Evolutionary conservation across 257 asterid species (phyloP).

Genomic region (Galeopsis tetrahit): DNA sequence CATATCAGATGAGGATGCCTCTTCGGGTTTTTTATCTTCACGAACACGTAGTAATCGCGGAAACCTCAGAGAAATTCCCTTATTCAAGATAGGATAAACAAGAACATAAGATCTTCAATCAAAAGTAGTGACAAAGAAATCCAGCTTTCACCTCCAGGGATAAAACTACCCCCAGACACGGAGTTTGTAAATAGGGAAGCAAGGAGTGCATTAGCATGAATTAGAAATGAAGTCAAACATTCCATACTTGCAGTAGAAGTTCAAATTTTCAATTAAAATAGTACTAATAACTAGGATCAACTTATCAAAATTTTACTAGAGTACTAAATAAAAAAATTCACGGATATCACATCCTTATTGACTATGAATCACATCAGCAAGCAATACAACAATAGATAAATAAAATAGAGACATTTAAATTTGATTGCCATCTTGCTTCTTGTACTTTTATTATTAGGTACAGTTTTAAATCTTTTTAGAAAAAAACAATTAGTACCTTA

Average conservation of each 20-base stretch:
- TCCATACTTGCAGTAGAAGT: neutral
- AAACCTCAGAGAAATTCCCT: slow-evolving; percentile 93
- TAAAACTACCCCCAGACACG: neutral
- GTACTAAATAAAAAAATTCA: neutral
- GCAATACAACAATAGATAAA: neutral
- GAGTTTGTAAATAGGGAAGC: slow-evolving; percentile 1
- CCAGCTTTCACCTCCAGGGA: slow-evolving; percentile 18
- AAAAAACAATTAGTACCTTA: slow-evolving; percentile 52
- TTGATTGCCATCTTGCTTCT: slow-evolving; percentile 25
- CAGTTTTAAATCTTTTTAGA: neutral
- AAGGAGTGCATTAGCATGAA: slow-evolving; percentile 15
- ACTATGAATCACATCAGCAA: slow-evolving; percentile 22
- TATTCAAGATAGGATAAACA: slow-evolving; percentile 31
- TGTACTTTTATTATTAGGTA: neutral
- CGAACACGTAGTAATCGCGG: slow-evolving; percentile 86
- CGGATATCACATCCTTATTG: slow-evolving; percentile 1
- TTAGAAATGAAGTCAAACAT: neutral
- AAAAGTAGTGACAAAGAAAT: neutral
- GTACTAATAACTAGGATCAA: neutral
- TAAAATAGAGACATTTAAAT: neutral
- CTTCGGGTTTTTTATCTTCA: slow-evolving; percentile 91
- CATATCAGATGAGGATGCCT: slow-evolving; percentile 85
- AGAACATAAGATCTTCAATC: slow-evolving; percentile 13
- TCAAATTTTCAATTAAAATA: neutral
- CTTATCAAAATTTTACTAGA: neutral